Conservation (phyloP, 495 filamentous ascomycete genomes). For the Hypoxylon lienhwacheense region DNA sequence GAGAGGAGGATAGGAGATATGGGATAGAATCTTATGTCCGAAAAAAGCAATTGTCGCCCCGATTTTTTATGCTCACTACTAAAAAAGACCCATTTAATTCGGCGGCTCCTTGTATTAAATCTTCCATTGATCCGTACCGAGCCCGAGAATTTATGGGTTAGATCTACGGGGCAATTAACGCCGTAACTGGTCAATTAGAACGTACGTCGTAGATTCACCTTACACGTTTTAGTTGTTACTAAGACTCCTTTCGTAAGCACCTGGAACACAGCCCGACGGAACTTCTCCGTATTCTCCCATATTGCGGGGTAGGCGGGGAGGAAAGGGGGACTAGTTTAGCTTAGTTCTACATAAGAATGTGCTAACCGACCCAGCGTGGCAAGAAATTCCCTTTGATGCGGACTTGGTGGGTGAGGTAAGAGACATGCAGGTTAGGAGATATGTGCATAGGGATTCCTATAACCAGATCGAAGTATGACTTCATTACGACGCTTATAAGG, state of each 20-base stretch:
- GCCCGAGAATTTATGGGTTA: neutral
- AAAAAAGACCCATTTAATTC: neutral
- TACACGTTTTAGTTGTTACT: neutral
- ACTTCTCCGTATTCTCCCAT: conserved; percentile 26
- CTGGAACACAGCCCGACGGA: conserved; percentile 2
- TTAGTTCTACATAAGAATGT: too few species aligned
- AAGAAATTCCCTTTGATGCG: conserved; percentile 1
- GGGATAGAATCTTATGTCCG: conserved; percentile 19
- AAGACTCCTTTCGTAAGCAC: conserved; percentile 7
- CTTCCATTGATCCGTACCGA: conserved; percentile 27
- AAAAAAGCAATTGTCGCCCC: conserved; percentile 15
- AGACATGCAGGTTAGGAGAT: neutral
- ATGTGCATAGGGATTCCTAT: too few species aligned
- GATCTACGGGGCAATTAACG: conserved; percentile 3
- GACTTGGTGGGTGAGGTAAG: neutral
- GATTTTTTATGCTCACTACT: conserved; percentile 1
- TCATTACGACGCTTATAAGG: neutral
- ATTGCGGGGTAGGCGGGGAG: conserved; percentile 25
- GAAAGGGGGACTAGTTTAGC: too few species aligned
- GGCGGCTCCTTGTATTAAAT: conserved; percentile 2
- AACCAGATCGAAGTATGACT: neutral
- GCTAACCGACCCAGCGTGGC: too few species aligned
- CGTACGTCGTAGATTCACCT: neutral
- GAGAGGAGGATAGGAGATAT: too few species aligned
- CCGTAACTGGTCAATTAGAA: too few species aligned